These are phyloP conservation scores for Colletotrichum noveboracense DNA, from an alignment of 2,329 filamentous ascomycete genomes.

Conservation along the genomic window DNA sequence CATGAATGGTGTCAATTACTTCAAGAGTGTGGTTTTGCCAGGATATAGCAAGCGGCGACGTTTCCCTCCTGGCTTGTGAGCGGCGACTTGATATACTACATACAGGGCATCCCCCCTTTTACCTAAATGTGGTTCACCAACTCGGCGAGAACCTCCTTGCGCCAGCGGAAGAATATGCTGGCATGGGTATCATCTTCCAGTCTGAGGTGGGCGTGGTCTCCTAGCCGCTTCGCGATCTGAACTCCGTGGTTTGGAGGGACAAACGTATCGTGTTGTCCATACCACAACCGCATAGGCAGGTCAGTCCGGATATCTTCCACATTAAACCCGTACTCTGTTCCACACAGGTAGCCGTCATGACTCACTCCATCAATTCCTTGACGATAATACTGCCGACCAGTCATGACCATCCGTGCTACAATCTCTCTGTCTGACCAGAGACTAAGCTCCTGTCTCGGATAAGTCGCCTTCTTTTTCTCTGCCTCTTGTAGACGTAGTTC, in stretches of 20 bases:
- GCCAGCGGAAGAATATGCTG: constrained; percentile 13
- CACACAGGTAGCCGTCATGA: background rate
- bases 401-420: constrained; percentile 5
- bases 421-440: constrained; percentile 9
- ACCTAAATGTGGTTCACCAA: background rate
- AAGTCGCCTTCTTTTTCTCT: background rate
- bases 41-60: no score
- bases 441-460: background rate
- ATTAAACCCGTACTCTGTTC: constrained; percentile 16
- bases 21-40: no score
- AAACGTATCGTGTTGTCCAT: constrained; percentile 7
- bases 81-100: background rate
- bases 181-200: constrained; percentile 21
- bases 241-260: constrained; percentile 14
- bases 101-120: background rate
- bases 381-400: constrained; percentile 7
- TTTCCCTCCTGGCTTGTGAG: background rate
- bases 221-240: constrained; percentile 14
- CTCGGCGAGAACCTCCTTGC: background rate
- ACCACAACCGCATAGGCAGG: constrained; percentile 14
- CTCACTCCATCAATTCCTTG: constrained; percentile 16
- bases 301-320: constrained; percentile 10
- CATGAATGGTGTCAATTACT: no score
- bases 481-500: background rate
- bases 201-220: background rate